Evolutionary conservation across 305 asterid genomes (phyloP), one percentile per base, ranked within the genome.

Genomic region (Lippia alba): DNA sequence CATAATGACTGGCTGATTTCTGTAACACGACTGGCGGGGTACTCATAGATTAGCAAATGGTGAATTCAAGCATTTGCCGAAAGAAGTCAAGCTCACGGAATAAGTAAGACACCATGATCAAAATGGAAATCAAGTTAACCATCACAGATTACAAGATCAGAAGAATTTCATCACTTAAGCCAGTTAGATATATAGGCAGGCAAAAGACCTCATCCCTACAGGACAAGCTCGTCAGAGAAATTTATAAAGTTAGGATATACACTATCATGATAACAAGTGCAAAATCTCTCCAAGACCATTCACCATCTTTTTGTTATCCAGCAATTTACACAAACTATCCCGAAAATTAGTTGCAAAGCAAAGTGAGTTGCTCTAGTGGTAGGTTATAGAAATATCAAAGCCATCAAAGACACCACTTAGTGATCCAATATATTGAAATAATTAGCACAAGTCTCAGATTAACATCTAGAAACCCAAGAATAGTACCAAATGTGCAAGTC

Each of bases 401-500:
- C 17, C 32, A 51, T 7, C 12, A 6, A 53, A 9, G 4, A 53
- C 32, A 53, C 33, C 30, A 17, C 17, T 12, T 9, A 12, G 18
- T 12, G 62, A 56, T 56, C 36, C 61, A 54, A 2, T 11, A 24
- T 55, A 24, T 19, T 6, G 7, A 69, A 66, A 58, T n/a, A 7
- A 49, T 55, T 18, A 53, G 46, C 57, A 55, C 20, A 66, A 17
- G 71, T 57, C 24, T 20, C 16, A 49, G 51, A 72, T 51, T 12
- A 57, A 51, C 58, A 72, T 41, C 76, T 66, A 44, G 64, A 56
- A 19, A 73, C 44, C 54, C 64, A 56, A 61, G 67, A 49, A 8
- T 74, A 54, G 61, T 49, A 76, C 62, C 61, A 65, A 70, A 49
- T 55, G 59, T 41, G 64, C 57, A 64, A 3, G 39, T 67, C 14